Evolutionary conservation across 2,329 filamentous ascomycete genomes (phyloP).

Genomic region (Plectosphaerella plurivora): DNA sequence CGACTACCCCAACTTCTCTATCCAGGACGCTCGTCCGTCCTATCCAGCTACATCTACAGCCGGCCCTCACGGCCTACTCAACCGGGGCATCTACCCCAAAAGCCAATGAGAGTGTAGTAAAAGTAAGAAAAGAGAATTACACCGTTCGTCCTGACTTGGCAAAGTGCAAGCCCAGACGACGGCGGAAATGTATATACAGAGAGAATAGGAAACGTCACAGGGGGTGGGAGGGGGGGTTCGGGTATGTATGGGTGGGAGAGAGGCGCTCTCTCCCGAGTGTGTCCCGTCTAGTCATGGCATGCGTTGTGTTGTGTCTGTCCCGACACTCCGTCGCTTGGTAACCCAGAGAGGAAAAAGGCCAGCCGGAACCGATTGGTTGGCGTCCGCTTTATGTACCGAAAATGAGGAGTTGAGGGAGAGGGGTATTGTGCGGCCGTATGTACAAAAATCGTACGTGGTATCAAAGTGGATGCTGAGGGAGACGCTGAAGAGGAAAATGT

Average conservation of each 20-base stretch:
- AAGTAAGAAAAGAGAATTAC: too few relatives aligned
- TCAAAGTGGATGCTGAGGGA: neutral
- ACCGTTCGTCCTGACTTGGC: too few relatives aligned
- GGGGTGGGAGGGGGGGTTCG: neutral
- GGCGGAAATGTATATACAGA: constrained; percentile 11
- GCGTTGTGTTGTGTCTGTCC: neutral
- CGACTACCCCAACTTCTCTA: too few relatives aligned
- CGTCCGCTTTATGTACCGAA: neutral
- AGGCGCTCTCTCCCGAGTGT: neutral
- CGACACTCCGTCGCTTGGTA: neutral
- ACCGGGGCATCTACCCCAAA: too few relatives aligned
- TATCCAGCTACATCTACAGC: too few relatives aligned
- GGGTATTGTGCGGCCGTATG: neutral
- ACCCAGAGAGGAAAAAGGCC: constrained; percentile 3
- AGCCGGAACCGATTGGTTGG: neutral
- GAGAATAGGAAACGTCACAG: constrained; percentile 3
- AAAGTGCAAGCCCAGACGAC: too few relatives aligned
- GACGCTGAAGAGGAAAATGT: neutral
- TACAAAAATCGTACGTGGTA: neutral
- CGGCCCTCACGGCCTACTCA: too few relatives aligned
- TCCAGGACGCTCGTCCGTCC: too few relatives aligned
- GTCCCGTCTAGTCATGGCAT: neutral
- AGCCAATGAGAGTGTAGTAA: too few relatives aligned
- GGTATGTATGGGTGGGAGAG: neutral
- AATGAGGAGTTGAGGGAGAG: neutral